These are phyloP conservation scores for Scortechinia acanthostroma DNA, from an alignment of 2,329 filamentous ascomycete genomes.

Conservation along the genomic window DNA sequence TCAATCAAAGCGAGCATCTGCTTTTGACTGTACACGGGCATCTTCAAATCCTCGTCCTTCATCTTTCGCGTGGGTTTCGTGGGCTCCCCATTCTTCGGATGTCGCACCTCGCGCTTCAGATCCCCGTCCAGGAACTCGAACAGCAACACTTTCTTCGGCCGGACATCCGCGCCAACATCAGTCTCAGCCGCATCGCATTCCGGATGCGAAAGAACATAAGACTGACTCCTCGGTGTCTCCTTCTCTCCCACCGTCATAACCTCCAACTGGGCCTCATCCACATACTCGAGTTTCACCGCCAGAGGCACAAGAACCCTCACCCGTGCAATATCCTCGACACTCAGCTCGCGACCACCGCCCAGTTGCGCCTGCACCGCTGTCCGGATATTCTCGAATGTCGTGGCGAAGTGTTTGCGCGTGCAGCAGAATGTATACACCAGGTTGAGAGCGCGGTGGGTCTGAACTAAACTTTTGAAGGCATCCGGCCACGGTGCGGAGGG, in stretches of 20 bases:
- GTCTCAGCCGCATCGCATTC: no score
- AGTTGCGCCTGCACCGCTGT: slow-evolving; percentile 72
- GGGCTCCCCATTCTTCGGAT: slow-evolving; percentile 32
- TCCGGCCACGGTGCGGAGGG: slow-evolving; percentile 54
- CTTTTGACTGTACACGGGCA: slow-evolving; percentile 88
- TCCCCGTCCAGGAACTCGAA: slow-evolving; percentile 93
- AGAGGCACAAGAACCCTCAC: slow-evolving; percentile 73
- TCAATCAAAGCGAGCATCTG: slow-evolving; percentile 86
- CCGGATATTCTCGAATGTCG: slow-evolving; percentile 83
- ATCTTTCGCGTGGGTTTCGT: slow-evolving; percentile 57
- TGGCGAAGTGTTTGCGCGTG: slow-evolving; percentile 83
- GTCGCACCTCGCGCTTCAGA: slow-evolving; percentile 55
- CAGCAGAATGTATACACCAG: slow-evolving; percentile 92
- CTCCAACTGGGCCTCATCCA: slow-evolving; percentile 77
- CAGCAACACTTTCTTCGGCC: slow-evolving; percentile 62
- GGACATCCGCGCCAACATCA: not conserved
- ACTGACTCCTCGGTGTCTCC: slow-evolving; percentile 12
- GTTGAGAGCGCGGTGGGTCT: slow-evolving; percentile 78
- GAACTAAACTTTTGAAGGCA: slow-evolving; percentile 64
- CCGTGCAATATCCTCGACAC: slow-evolving; percentile 72
- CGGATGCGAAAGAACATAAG: not conserved
- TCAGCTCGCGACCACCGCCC: slow-evolving; percentile 57
- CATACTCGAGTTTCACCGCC: slow-evolving; percentile 76
- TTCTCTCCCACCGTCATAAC: slow-evolving; percentile 69
- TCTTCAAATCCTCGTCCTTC: slow-evolving; percentile 73